Percentiles rank a stretch among this genome's conserved stretches.
These are phyloP conservation scores for Lichtheimia ramosa DNA, from an alignment of 371 early-diverging fungal genomes.

Conservation along the genomic window DNA sequence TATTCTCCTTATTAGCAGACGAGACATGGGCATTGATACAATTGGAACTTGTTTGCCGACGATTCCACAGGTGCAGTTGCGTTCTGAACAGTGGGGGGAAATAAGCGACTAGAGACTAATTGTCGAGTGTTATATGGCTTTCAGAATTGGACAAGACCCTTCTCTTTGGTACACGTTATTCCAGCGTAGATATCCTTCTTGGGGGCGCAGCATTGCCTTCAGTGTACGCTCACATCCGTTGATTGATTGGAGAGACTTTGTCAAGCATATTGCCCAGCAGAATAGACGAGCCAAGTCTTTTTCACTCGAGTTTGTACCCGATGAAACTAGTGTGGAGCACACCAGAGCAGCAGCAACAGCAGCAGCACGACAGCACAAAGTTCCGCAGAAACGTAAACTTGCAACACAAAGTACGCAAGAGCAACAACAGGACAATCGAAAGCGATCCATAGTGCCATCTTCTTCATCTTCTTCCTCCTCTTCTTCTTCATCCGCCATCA, in stretches of 20 bases:
- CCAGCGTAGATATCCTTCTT: constrained; percentile 25
- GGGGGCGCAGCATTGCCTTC: constrained; percentile 28
- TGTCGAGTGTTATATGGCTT: not conserved
- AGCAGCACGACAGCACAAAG: constrained; percentile 5
- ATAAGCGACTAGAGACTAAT: not conserved
- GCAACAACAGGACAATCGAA: not conserved
- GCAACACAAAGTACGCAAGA: not conserved
- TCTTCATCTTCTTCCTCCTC: constrained; percentile 6
- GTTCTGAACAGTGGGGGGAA: not conserved
- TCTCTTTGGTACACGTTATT: constrained; percentile 35
- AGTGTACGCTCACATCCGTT: constrained; percentile 13
- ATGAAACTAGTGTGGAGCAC: constrained; percentile 12
- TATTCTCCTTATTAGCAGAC: constrained; percentile 22
- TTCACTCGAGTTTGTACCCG: constrained; percentile 21
- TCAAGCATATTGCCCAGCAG: constrained; percentile 25
- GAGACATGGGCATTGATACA: constrained; percentile 22
- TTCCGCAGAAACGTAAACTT: constrained; percentile 16
- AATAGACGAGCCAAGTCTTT: constrained; percentile 13
- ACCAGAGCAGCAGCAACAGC: not conserved
- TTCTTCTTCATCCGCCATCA: not conserved
- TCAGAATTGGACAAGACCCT: constrained; percentile 18
- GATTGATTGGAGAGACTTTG: constrained; percentile 38
- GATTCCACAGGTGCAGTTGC: constrained; percentile 25
- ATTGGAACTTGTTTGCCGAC: constrained; percentile 22
- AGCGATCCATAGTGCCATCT: constrained; percentile 1